A percentile compares a stretch with the other conserved stretches of the same genome.
phyloP scores from a whole-genome alignment of 1,139 yeast genomes.

The Zhuliangozyma parablackwelliae region DNA sequence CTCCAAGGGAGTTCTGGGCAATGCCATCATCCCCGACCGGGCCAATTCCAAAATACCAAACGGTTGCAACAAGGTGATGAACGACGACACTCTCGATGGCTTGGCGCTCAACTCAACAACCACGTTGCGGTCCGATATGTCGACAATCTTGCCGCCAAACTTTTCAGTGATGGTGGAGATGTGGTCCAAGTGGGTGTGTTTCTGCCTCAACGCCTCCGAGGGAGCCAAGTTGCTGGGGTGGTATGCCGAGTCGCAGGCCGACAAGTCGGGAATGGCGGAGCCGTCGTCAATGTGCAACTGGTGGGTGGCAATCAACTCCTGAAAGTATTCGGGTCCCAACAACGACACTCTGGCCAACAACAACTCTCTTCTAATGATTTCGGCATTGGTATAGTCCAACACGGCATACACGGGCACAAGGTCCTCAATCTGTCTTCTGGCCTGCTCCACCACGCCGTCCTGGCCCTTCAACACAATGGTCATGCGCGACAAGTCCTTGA shows the following conservation, averaged over 20 bases:
- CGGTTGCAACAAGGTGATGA: conserved; percentile 85
- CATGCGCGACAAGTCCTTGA: conserved; percentile 92
- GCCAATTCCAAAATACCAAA: conserved; percentile 96
- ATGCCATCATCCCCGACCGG: conserved; percentile 97
- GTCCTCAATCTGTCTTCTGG: conserved; percentile 97
- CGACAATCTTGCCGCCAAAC: conserved; percentile 91
- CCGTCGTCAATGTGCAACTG: conserved; percentile 44
- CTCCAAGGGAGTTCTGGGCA: conserved; percentile 89
- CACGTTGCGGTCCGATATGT: conserved; percentile 89
- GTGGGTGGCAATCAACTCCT: conserved; percentile 88
- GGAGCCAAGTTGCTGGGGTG: conserved; percentile 92
- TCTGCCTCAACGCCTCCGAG: conserved; percentile 90
- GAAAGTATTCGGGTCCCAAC: conserved; percentile 95
- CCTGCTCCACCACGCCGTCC: conserved; percentile 95
- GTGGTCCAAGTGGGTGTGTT: conserved; percentile 82
- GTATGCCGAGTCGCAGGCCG: conserved; percentile 52
- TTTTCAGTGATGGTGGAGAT: conserved; percentile 75
- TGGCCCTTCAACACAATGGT: conserved; percentile 92
- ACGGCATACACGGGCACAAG: conserved; percentile 98
- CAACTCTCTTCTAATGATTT: conserved; percentile 86
- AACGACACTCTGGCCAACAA: conserved; percentile 87
- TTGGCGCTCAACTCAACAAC: conserved; percentile 92
- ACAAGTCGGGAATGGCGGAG: conserved; percentile 41
- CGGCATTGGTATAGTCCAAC: conserved; percentile 85
- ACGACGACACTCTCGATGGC: conserved; percentile 83